These are phyloP conservation scores for Pachysandra terminalis DNA, from an alignment of 164 flowering plant genomes.

Conservation along the genomic window DNA sequence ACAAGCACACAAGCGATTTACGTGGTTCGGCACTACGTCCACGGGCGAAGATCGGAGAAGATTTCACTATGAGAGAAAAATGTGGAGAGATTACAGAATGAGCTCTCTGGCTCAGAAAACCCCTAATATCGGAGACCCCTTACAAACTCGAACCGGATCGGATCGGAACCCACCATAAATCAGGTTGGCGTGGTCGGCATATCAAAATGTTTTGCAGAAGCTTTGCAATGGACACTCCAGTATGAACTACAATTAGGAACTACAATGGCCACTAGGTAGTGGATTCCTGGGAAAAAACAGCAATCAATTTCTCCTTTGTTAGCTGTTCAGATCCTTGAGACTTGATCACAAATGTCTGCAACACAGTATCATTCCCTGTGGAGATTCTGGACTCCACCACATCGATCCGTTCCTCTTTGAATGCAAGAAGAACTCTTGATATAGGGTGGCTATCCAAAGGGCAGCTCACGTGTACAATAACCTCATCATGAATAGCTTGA, in stretches of 20 bases:
- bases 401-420: constrained; percentile 52
- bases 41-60: too few species aligned
- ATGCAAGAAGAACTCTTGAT: constrained; percentile 61
- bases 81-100: too few species aligned
- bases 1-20: too few species aligned
- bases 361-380: constrained; percentile 51
- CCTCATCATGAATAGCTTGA: constrained; percentile 49
- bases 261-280: constrained; percentile 29
- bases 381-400: constrained; percentile 68
- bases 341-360: constrained; percentile 79
- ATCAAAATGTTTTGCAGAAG: too few species aligned
- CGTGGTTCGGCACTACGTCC: too few species aligned
- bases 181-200: too few species aligned
- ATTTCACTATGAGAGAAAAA: too few species aligned
- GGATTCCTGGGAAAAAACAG: constrained; percentile 51
- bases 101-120: too few species aligned
- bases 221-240: constrained; percentile 24
- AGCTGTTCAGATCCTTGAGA: constrained; percentile 63
- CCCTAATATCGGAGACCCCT: too few species aligned
- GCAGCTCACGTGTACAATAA: constrained; percentile 62
- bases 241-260: too few species aligned
- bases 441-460: constrained; percentile 73
- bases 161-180: too few species aligned
- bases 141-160: too few species aligned
- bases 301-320: constrained; percentile 72